Evolutionary conservation across 2,329 filamentous ascomycete genomes (phyloP).

Genomic region (Zalaria sp.): DNA sequence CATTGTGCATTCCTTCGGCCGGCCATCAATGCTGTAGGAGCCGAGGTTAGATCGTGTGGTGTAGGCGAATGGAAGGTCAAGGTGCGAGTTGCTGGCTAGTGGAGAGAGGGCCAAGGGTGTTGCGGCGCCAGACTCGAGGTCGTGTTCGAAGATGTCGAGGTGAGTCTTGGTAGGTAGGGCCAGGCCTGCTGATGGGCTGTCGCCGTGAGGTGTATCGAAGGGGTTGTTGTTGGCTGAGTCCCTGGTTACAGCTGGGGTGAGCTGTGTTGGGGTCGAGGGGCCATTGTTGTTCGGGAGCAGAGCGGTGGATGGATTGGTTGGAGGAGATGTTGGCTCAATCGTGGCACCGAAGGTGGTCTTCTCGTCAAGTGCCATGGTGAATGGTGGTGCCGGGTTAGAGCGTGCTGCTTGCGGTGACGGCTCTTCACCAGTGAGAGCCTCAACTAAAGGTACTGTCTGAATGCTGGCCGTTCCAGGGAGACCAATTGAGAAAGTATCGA

Average conservation of each 20-base stretch:
- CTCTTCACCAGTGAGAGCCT: too few species aligned
- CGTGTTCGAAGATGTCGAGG: slow-evolving; percentile 23
- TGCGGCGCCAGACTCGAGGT: slow-evolving; percentile 20
- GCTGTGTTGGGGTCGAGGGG: slow-evolving; percentile 17
- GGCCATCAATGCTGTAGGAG: slow-evolving; percentile 9
- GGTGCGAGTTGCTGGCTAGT: slow-evolving; percentile 22
- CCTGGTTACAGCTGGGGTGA: slow-evolving; percentile 18
- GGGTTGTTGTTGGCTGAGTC: slow-evolving; percentile 25
- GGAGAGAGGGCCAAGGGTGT: slow-evolving; percentile 21
- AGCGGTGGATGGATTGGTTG: slow-evolving; percentile 10
- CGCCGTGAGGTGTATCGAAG: slow-evolving; percentile 29
- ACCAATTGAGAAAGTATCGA: too few species aligned
- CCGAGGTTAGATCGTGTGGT: slow-evolving; percentile 1
- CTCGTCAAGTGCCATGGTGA: slow-evolving; percentile 3
- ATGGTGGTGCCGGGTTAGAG: neutral
- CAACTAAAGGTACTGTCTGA: too few species aligned
- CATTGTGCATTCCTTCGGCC: slow-evolving; percentile 36
- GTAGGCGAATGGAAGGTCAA: slow-evolving; percentile 15
- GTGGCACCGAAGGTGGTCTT: slow-evolving; percentile 27
- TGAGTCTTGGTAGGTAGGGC: slow-evolving; percentile 4
- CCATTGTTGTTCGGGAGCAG: slow-evolving; percentile 11
- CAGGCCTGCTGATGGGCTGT: slow-evolving; percentile 6
- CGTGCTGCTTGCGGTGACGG: too few species aligned
- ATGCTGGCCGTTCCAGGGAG: too few species aligned
- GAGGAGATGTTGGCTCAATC: slow-evolving; percentile 19